Evolutionary conservation across 192 early-diverging fungal species (phyloP).

Genomic region (Endogone sp.): DNA sequence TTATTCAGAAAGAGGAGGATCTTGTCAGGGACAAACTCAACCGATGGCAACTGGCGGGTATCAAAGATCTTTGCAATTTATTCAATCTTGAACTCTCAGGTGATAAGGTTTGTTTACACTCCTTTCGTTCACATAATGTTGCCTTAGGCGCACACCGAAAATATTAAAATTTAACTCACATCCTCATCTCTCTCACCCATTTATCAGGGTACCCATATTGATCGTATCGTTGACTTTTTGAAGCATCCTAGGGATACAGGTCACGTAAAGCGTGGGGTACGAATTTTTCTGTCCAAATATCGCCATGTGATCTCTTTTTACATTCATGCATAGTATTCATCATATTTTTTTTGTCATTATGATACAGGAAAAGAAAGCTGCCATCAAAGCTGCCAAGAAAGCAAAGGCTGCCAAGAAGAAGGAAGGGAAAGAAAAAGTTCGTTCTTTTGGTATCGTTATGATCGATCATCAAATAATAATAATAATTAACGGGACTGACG

Average conservation of each 20-base stretch:
- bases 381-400: background rate
- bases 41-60: constrained; percentile 11
- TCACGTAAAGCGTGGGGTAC: constrained; percentile 8
- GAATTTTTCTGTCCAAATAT: background rate
- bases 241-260: constrained; percentile 17
- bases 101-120: constrained; percentile 15
- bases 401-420: background rate
- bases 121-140: background rate
- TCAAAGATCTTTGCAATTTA: constrained; percentile 17
- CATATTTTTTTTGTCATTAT: no score
- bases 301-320: background rate
- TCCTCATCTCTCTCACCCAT: background rate
- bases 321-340: no score
- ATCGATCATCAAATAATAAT: no score
- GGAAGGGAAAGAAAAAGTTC: background rate
- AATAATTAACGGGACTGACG: no score
- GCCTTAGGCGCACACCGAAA: no score
- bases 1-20: constrained; percentile 20
- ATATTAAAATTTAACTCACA: background rate
- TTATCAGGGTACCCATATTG: constrained; percentile 2
- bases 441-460: no score
- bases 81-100: constrained; percentile 19
- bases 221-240: constrained; percentile 14
- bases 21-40: constrained; percentile 11
- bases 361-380: background rate